Evolutionary conservation across 345 rosid species (phyloP).

Genomic region (Ceriops tagal): DNA sequence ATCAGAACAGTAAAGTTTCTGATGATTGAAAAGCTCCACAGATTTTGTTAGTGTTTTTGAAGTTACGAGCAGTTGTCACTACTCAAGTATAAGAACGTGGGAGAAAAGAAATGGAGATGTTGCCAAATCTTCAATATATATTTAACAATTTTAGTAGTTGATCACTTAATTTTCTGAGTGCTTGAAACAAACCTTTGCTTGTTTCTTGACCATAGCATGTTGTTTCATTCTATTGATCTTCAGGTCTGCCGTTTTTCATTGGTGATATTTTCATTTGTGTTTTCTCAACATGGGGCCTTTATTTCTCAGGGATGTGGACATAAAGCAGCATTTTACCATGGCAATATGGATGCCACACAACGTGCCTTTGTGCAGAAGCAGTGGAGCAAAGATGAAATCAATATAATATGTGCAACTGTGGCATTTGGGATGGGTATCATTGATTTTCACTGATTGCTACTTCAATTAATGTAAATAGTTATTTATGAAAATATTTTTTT

Average conservation of each 20-base stretch:
- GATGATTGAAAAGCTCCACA: no score
- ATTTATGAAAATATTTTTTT: constrained; percentile 29
- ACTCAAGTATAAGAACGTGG: background rate
- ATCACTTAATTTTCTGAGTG: background rate
- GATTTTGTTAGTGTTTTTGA: no score
- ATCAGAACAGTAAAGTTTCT: no score
- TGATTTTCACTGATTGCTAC: constrained; percentile 16
- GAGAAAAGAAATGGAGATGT: background rate
- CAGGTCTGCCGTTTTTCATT: background rate
- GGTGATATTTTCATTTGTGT: constrained; percentile 7
- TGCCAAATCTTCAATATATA: background rate
- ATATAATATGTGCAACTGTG: constrained; percentile 94
- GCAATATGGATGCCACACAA: constrained; percentile 78
- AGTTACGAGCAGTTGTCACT: no score
- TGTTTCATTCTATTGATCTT: background rate
- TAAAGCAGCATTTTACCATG: constrained; percentile 96
- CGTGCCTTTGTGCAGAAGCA: constrained; percentile 81
- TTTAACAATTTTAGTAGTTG: background rate
- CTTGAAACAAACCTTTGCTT: background rate
- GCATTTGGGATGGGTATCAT: constrained; percentile 98
- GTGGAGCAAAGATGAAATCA: constrained; percentile 99
- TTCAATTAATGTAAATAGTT: constrained; percentile 17
- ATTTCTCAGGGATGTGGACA: constrained; percentile 74
- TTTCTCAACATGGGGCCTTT: constrained; percentile 13
- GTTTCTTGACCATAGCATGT: background rate